Evolutionary conservation across 352 stramenopile genomes (phyloP).

Genomic region (Pythium brachiatum): DNA sequence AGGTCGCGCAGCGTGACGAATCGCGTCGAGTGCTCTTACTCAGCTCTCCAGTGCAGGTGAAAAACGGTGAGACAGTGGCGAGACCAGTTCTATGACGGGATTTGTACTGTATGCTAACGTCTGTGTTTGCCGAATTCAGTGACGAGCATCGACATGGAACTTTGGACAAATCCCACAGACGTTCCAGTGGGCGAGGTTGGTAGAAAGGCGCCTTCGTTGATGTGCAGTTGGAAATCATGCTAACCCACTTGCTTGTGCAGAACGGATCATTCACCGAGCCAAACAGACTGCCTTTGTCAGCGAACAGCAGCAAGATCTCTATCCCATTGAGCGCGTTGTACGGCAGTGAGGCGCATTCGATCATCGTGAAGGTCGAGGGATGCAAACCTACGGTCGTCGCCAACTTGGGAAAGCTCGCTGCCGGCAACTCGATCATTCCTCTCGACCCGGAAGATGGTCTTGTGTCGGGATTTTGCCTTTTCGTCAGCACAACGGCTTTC

Average conservation of each 20-base stretch:
- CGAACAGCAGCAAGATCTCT: conserved; percentile 80
- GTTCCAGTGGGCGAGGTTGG: conserved; percentile 49
- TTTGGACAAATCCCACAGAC: conserved; percentile 68
- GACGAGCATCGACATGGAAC: conserved; percentile 78
- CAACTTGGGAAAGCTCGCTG: conserved; percentile 56
- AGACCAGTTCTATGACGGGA: no score
- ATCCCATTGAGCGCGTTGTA: conserved; percentile 81
- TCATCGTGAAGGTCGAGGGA: conserved; percentile 83
- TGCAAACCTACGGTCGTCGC: conserved; percentile 83
- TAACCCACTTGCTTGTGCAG: conserved; percentile 15
- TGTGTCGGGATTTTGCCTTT: conserved; percentile 76
- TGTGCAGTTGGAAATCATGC: neutral
- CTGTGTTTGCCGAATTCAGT: conserved; percentile 33
- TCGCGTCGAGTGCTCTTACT: conserved; percentile 78
- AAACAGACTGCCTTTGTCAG: conserved; percentile 44
- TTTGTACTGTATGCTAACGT: no score
- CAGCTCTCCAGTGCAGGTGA: conserved; percentile 86
- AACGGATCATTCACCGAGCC: conserved; percentile 36
- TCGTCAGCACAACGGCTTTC: conserved; percentile 76
- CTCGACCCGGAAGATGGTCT: conserved; percentile 61
- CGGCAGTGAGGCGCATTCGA: conserved; percentile 69
- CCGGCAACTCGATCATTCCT: conserved; percentile 65
- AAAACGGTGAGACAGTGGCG: conserved; percentile 80
- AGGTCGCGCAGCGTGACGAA: conserved; percentile 85
- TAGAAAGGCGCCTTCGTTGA: neutral